Conservation (phyloP, 2,329 filamentous ascomycete species). For the Aspergillus japonicus region DNA sequence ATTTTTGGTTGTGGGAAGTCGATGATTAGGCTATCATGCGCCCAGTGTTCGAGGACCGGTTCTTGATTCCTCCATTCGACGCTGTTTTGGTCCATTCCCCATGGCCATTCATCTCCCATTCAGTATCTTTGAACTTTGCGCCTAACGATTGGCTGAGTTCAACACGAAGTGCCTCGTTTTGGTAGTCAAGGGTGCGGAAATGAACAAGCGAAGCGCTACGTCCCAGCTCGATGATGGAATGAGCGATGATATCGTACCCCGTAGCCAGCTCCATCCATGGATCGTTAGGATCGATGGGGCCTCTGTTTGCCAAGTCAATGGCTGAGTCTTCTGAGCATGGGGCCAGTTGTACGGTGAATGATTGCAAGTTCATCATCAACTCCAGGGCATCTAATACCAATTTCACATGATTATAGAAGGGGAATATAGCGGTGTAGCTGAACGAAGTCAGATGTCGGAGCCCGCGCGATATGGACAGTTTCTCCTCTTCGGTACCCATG, state of each 20-base stretch:
- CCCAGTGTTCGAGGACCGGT: not conserved
- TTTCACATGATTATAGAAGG: constrained; percentile 61
- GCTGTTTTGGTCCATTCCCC: constrained; percentile 29
- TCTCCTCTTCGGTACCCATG: constrained; percentile 12
- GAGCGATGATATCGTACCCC: constrained; percentile 49
- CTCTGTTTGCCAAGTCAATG: constrained; percentile 41
- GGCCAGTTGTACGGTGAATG: constrained; percentile 56
- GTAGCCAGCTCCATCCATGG: constrained; percentile 57
- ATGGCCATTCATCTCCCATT: constrained; percentile 33
- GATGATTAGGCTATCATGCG: not conserved
- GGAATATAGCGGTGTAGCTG: constrained; percentile 66
- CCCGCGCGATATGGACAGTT: constrained; percentile 41
- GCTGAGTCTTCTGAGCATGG: constrained; percentile 38
- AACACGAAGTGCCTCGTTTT: constrained; percentile 29
- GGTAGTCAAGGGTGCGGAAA: constrained; percentile 34
- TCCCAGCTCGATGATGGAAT: constrained; percentile 31
- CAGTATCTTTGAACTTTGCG: constrained; percentile 21
- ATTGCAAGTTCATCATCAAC: constrained; percentile 52
- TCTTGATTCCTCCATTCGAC: not conserved
- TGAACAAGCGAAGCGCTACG: constrained; percentile 19
- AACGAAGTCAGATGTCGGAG: constrained; percentile 48
- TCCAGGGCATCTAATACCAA: constrained; percentile 45
- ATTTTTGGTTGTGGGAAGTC: no score
- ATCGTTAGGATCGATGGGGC: constrained; percentile 43
- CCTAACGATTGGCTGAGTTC: constrained; percentile 28